Evolutionary conservation across 2,329 filamentous ascomycete species (phyloP), one percentile per base, ranked within the genome.

Genomic region (Chalara sp.): DNA sequence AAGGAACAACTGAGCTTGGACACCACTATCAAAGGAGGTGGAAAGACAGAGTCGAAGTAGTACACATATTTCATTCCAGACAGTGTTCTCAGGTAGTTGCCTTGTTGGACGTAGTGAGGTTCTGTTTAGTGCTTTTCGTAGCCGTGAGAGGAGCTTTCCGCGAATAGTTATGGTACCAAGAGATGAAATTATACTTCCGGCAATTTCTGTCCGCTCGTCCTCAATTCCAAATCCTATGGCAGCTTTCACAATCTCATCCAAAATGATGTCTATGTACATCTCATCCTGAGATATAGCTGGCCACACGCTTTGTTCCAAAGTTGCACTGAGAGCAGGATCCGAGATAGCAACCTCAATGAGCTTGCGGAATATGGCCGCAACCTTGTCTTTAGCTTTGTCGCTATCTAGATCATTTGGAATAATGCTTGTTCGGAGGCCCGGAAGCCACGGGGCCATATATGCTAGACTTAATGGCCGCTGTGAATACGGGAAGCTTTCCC

Each of bases 381-480:
- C 76, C 63, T 81, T 84, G 52, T 87, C 83, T 56, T 76, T 75
- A 5, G 76, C 81, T 61, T 84, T 85, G 56, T 87, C 83, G 46
- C 80, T 76, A 58, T 87, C 83, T 2, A 67, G 37, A 49, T 86
- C 83, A 31, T 72, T 73, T 4, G 76, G 71, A 13, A 87, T 68
- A 4, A 86, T 72, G 49, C 76, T 75, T 2, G 76, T 79, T 45
- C 83, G 76, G 33, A 87, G 66, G 10, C 81, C 77, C 5, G 78
- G 72, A 37, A 87, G 70, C 83, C 83, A 87, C 2, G 83, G 83
- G 5, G 82, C 79, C 79, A 87, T 84, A 61, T 87, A 87, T 5
- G 81, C 78, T 32, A 87, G 70, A 57, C 81, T 84, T 29, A 86
- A 63, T 1, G 82, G 80, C 57, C 83, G 81, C 61, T 87, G 83